Evolutionary conservation across 192 early-diverging fungal genomes (phyloP).

Genomic region (Chytriomyces hyalinus): DNA sequence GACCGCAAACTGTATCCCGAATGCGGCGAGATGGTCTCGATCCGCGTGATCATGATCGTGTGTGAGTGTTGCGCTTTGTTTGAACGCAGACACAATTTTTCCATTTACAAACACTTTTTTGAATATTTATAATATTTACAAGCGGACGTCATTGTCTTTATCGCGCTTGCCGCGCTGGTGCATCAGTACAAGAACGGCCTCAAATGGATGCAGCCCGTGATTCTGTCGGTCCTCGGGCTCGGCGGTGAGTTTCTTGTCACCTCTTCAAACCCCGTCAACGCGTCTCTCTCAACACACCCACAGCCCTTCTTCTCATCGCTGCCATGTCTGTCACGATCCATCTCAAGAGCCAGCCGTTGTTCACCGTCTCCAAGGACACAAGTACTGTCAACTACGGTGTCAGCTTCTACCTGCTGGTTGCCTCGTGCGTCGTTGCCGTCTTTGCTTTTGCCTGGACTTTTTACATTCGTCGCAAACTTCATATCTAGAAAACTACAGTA

Average conservation of each 20-base stretch:
- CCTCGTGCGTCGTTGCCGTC: neutral
- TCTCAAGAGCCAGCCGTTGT: constrained; percentile 4
- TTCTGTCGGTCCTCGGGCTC: neutral
- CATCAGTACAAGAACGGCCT: neutral
- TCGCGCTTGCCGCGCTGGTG: neutral
- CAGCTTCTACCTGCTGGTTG: constrained; percentile 5
- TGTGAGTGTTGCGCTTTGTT: neutral
- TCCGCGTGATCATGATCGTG: neutral
- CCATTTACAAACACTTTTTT: neutral
- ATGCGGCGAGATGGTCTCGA: neutral
- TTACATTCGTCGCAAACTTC: neutral
- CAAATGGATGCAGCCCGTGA: neutral
- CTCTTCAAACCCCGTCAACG: neutral
- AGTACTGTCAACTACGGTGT: neutral
- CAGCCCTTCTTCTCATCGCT: neutral
- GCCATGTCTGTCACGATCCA: neutral
- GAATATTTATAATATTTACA: neutral
- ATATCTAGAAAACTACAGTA: no score
- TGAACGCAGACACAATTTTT: no score
- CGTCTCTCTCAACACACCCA: neutral
- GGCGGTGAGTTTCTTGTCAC: neutral
- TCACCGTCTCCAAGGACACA: neutral
- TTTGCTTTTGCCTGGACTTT: neutral
- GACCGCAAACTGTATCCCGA: neutral
- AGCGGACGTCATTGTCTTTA: constrained; percentile 10